Evolutionary conservation across 2,329 filamentous ascomycete species (phyloP), one percentile per base, ranked within the genome.

Genomic region (Calonectria hongkongensis): DNA sequence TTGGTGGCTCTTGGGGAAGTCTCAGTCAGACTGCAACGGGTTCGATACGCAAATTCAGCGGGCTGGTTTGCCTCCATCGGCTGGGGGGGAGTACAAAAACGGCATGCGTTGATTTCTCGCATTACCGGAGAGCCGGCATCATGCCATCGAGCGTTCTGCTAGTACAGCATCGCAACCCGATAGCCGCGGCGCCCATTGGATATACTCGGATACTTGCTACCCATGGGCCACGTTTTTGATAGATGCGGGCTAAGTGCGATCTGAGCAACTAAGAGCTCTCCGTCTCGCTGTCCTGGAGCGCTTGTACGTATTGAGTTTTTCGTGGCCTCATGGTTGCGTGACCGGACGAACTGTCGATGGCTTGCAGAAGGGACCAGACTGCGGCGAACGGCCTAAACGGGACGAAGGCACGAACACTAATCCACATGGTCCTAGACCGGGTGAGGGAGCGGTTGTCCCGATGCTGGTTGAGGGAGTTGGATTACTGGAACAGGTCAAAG

Each of bases 161-260:
- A 56, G 30, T 15, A 25, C n/a, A n/a, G 28, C 54, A 36, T 21
- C 15, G 25, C 25, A n/a, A 13, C 41, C 13, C 33, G 4, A 41
- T 41, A 18, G 13, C 33, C 21, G 21, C 21, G 21, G 33, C 10
- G 16, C 54, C 27, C 33, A 25, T 27, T 60, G 54, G 54, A 21
- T 18, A 7, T 41, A 27, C 16, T 60, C 54, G 54, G 54, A 41
- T 41, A 60, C 33, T 41, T 60, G 18, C 30, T 33, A 60, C 54
- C 54, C 54, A 41, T 60, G 33, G 33, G 15, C 54, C 54, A 60
- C 54, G 54, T 60, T 36, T 60, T 60, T 60, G 54, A 60, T 60
- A 60, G 54, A 41, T 60, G 54, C 27, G 15, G n/a, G 36, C 54
- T 60, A 60, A 43, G 36, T 30, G 36, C n/a, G 39, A 60, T 60